phyloP scores from a whole-genome alignment of 805 yeast species.

The Metschnikowia shivogae region DNA sequence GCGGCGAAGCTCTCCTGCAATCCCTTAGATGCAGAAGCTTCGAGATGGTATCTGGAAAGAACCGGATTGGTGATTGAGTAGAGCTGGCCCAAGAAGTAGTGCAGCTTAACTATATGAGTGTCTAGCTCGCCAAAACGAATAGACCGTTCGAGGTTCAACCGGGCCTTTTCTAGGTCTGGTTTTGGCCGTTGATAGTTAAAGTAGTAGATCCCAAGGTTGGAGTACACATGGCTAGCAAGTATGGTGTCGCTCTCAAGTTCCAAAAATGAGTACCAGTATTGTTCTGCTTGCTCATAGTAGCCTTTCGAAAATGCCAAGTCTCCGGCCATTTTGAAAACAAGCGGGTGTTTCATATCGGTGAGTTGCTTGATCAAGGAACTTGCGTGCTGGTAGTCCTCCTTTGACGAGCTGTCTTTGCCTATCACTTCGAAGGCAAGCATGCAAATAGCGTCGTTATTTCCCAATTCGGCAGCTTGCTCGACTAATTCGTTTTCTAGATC shows the following conservation, averaged over 20 bases:
- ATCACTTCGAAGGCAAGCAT: conserved; percentile 67
- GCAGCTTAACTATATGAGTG: conserved; percentile 62
- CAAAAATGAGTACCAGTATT: conserved; percentile 56
- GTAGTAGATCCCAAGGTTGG: conserved; percentile 56
- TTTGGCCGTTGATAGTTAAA: conserved; percentile 41
- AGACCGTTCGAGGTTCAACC: conserved; percentile 55
- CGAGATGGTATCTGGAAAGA: conserved; percentile 67
- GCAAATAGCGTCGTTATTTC: conserved; percentile 77
- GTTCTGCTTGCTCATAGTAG: conserved; percentile 49
- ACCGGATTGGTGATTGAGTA: conserved; percentile 59
- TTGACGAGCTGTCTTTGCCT: conserved; percentile 15
- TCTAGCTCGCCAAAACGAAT: conserved; percentile 58
- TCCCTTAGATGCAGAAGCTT: conserved; percentile 73
- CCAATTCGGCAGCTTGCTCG: conserved; percentile 81
- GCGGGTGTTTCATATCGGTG: conserved; percentile 59
- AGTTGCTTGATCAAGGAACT: conserved; percentile 54
- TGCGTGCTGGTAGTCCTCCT: conserved; percentile 63
- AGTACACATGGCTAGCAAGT: conserved; percentile 68
- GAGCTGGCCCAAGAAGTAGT: conserved; percentile 72
- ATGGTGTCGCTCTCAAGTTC: conserved; percentile 54
- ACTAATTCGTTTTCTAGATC: conserved; percentile 66
- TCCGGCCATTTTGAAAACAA: conserved; percentile 74
- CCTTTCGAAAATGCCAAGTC: conserved; percentile 60
- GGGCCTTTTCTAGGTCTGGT: conserved; percentile 50
- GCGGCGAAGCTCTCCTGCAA: conserved; percentile 71